Evolutionary conservation across 257 asterid genomes (phyloP).

Genomic region (Plantago major): DNA sequence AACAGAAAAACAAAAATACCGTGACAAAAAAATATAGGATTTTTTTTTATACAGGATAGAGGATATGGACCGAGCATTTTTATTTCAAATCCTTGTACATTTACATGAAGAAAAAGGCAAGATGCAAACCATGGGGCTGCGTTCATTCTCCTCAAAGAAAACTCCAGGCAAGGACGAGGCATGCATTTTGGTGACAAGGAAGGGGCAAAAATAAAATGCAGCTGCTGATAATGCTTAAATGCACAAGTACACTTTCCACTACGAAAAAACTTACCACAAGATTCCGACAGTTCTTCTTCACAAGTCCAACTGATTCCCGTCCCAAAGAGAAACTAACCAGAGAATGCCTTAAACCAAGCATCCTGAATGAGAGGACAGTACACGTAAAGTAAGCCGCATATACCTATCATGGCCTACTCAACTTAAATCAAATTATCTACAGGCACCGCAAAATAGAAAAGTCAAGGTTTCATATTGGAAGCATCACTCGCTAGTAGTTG

Average conservation of each 20-base stretch:
- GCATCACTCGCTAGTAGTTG: no score
- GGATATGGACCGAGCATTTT: not conserved
- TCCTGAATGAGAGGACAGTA: conserved; percentile 23
- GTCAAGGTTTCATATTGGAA: no score
- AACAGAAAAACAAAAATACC: no score
- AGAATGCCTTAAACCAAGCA: conserved; percentile 57
- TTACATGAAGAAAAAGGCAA: not conserved
- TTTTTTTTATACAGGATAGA: not conserved
- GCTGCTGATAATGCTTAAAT: not conserved
- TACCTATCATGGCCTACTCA: no score
- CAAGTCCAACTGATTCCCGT: conserved; percentile 21
- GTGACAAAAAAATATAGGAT: no score
- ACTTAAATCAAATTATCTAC: no score
- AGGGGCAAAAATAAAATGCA: not conserved
- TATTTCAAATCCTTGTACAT: not conserved
- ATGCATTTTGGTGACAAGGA: not conserved
- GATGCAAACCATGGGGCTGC: not conserved
- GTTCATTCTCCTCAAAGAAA: not conserved
- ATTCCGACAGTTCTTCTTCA: conserved; percentile 20
- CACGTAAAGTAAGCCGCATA: no score
- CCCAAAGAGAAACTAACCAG: conserved; percentile 32
- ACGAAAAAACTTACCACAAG: conserved; percentile 36
- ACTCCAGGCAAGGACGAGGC: conserved; percentile 7
- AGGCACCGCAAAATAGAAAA: no score
- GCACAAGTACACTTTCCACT: not conserved